Evolutionary conservation across 2,329 filamentous ascomycete species (phyloP).

Genomic region (Colletotrichum lindemuthianum): DNA sequence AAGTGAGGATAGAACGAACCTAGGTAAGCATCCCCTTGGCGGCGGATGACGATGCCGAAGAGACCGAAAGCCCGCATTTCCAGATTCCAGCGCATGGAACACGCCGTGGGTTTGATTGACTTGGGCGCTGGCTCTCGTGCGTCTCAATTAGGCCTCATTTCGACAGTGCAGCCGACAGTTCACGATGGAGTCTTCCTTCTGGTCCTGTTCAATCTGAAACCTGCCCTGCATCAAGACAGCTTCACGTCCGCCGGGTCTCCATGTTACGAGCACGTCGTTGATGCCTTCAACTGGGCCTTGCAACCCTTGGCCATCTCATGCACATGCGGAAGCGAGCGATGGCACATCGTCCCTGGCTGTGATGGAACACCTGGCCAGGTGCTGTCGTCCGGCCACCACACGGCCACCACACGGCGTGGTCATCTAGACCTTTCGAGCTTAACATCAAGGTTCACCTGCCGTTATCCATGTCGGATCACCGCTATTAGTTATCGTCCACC

Average conservation of each 20-base stretch:
- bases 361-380: slow-evolving; percentile 27
- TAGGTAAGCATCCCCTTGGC: slow-evolving; percentile 15
- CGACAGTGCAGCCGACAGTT: background rate
- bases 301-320: slow-evolving; percentile 22
- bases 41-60: slow-evolving; percentile 24
- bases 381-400: slow-evolving; percentile 19
- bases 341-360: slow-evolving; percentile 12
- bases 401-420: background rate
- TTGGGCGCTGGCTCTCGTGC: slow-evolving; percentile 33
- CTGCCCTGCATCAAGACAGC: slow-evolving; percentile 33
- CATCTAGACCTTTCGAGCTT: background rate
- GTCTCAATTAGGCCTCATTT: slow-evolving; percentile 15
- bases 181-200: slow-evolving; percentile 3
- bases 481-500: slow-evolving; percentile 19
- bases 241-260: slow-evolving; percentile 21
- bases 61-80: slow-evolving; percentile 7
- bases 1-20: background rate
- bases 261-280: slow-evolving; percentile 15
- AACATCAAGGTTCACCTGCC: slow-evolving; percentile 12
- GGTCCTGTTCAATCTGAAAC: slow-evolving; percentile 35
- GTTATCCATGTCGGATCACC: slow-evolving; percentile 17
- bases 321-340: slow-evolving; percentile 12
- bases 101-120: slow-evolving; percentile 32
- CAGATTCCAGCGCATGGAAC: slow-evolving; percentile 4
- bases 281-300: background rate